These are phyloP conservation scores for Pythium dissimile DNA, from an alignment of 352 stramenopile genomes.

Conservation along the genomic window DNA sequence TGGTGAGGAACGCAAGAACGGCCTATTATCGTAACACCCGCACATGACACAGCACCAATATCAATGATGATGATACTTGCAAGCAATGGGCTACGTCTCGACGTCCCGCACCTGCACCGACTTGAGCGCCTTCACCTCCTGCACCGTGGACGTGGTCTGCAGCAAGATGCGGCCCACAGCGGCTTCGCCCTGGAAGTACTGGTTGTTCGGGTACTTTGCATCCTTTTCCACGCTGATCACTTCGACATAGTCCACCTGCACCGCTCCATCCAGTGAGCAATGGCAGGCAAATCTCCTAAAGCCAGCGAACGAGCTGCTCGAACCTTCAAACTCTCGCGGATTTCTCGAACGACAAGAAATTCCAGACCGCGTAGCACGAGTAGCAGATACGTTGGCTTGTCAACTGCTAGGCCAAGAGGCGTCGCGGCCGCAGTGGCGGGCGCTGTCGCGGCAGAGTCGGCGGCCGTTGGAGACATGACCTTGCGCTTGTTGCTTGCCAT, in stretches of 20 bases:
- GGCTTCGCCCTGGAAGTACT: constrained; percentile 72
- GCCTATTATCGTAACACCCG: constrained; percentile 14
- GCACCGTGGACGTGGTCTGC: constrained; percentile 44
- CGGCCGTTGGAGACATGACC: constrained; percentile 12
- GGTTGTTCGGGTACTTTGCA: constrained; percentile 40
- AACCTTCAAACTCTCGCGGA: constrained; percentile 62
- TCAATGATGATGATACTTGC: background rate
- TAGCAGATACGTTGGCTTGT: constrained; percentile 55
- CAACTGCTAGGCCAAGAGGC: background rate
- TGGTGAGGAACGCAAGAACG: constrained; percentile 52
- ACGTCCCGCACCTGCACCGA: constrained; percentile 38
- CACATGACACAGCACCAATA: background rate
- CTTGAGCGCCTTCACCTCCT: constrained; percentile 44
- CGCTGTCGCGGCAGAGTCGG: background rate
- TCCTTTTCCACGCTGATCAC: constrained; percentile 69
- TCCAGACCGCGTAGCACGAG: constrained; percentile 77
- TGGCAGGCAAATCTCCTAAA: too few relatives aligned
- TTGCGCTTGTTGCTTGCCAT: constrained; percentile 12
- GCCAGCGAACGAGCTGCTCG: background rate
- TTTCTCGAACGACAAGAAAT: constrained; percentile 62
- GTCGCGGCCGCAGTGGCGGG: too few relatives aligned
- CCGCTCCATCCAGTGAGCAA: too few relatives aligned
- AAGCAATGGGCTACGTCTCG: background rate
- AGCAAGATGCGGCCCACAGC: constrained; percentile 67
- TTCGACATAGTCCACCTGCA: constrained; percentile 54